Base-by-base conservation (phyloP, 805 yeast genomes). In the Schwanniomyces occidentalis region DNA sequence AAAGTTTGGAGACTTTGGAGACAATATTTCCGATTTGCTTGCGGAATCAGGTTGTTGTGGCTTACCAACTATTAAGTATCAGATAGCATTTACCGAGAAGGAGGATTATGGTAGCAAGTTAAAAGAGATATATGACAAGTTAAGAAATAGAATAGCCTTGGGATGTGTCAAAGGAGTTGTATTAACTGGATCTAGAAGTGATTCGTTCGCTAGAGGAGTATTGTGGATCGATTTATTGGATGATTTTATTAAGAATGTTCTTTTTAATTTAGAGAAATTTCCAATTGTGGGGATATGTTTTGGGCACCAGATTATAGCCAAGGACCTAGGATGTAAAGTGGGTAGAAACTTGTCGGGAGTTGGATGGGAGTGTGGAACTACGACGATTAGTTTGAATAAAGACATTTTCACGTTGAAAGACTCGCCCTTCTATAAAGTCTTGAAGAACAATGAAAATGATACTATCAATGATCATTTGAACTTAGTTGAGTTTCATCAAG, bases 301-400 rank as follows among this genome's bases (percentile, higher is more conserved):
- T 54, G 96, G 96, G 5, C 96, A 89, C 58, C 96, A 88, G 54
- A 69, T 86, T 16, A 56, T 88, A 10, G 81, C 79, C 1, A 73
- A 82, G 34, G 78, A 84, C 5, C 56, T 85, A 28, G 91, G 87
- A 2, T 73, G 75, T 16, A 59, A 58, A 29, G 84, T 84, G 3
- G 75, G 61, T 8, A 63, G 77, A 38, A 84, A 78, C 54, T 30
- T 45, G 5, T 35, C 54, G 7, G 71, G 71, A 1, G 45, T 58
- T 28, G 93, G 93, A 2, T 80, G 89, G 84, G 96, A 89, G 56
- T 63, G 75, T 16, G 90, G 95, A 0, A 65, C 76, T 4, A 65
- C 73, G 9, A 63, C 73, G 21, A 63, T 85, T 9, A 40, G 60
- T 4, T 43, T 81, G 14, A 77, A 78, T 39, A 58, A 58, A 1